A percentile compares a stretch with the other conserved stretches of the same genome.
Evolutionary conservation across 805 yeast species (phyloP).

Genomic region (Candida glaebosa): DNA sequence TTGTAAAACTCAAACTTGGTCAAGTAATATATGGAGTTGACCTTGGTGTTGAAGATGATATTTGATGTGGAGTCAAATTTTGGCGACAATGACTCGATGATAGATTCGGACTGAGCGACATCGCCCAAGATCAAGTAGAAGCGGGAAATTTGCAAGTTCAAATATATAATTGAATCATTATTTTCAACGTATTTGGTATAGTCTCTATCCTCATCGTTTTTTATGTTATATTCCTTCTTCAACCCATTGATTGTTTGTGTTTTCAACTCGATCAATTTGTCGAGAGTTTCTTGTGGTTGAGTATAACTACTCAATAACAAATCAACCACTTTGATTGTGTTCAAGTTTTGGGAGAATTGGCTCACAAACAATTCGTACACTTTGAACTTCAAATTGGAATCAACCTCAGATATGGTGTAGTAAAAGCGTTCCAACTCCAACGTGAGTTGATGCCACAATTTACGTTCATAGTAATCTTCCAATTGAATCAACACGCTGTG

Average conservation of each 20-base stretch:
- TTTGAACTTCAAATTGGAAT: constrained; percentile 52
- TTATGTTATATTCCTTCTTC: constrained; percentile 27
- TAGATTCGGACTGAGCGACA: constrained; percentile 57
- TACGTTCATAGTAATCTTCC: constrained; percentile 84
- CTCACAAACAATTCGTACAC: constrained; percentile 69
- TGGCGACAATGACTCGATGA: constrained; percentile 58
- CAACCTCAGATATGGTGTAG: constrained; percentile 44
- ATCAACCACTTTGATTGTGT: constrained; percentile 74
- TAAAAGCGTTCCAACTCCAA: constrained; percentile 61
- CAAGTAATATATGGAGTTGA: constrained; percentile 80
- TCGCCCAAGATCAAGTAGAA: constrained; percentile 53
- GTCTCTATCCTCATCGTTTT: constrained; percentile 21
- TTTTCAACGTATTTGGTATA: constrained; percentile 33
- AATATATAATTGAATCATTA: constrained; percentile 53
- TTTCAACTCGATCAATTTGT: constrained; percentile 35
- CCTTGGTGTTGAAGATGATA: constrained; percentile 35
- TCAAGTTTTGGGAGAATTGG: constrained; percentile 65
- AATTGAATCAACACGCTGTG: constrained; percentile 59
- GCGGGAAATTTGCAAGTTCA: constrained; percentile 67
- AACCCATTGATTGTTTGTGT: constrained; percentile 20
- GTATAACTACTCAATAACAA: constrained; percentile 57
- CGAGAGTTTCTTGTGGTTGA: constrained; percentile 22
- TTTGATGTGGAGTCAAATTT: constrained; percentile 45
- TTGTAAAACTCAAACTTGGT: constrained; percentile 76
- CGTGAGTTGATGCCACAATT: constrained; percentile 93